These are phyloP conservation scores for Candida ortonii DNA, from an alignment of 805 yeast species.

Conservation along the genomic window DNA sequence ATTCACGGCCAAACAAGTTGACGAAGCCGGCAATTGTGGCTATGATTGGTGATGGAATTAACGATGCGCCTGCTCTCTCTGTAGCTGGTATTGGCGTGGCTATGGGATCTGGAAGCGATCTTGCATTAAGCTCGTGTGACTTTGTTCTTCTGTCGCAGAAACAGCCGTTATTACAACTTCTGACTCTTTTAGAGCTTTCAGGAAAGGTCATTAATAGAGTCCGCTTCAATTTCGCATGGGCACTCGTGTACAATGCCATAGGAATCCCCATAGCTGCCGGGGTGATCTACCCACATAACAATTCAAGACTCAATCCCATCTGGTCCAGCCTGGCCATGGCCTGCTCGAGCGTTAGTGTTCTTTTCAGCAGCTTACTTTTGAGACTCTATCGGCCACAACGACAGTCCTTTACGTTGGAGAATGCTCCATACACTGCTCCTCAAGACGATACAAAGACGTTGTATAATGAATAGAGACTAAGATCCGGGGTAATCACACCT, in stretches of 20 bases:
- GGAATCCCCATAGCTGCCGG: constrained; percentile 70
- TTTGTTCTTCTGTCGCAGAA: constrained; percentile 60
- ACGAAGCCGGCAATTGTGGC: constrained; percentile 45
- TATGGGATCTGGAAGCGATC: constrained; percentile 70
- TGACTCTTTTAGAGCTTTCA: constrained; percentile 53
- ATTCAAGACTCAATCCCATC: constrained; percentile 55
- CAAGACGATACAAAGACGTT: constrained; percentile 1
- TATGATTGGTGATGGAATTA: constrained; percentile 83
- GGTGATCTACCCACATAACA: constrained; percentile 53
- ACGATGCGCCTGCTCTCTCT: constrained; percentile 79
- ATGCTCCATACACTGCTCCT: neutral
- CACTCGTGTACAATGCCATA: constrained; percentile 51
- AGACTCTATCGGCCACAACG: constrained; percentile 42
- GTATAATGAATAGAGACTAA: neutral
- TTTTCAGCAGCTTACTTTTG: constrained; percentile 49
- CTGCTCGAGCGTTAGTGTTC: constrained; percentile 54
- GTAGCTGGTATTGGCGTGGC: constrained; percentile 78
- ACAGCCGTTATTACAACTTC: constrained; percentile 48
- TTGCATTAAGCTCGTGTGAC: constrained; percentile 72
- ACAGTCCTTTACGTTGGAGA: neutral
- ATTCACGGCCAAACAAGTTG: constrained; percentile 16
- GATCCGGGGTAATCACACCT: no score
- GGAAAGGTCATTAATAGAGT: constrained; percentile 50
- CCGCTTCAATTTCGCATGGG: constrained; percentile 58
- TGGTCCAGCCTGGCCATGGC: constrained; percentile 74